Base-by-base conservation (phyloP, 2,329 filamentous ascomycete genomes). In the Corynespora cassiicola region DNA sequence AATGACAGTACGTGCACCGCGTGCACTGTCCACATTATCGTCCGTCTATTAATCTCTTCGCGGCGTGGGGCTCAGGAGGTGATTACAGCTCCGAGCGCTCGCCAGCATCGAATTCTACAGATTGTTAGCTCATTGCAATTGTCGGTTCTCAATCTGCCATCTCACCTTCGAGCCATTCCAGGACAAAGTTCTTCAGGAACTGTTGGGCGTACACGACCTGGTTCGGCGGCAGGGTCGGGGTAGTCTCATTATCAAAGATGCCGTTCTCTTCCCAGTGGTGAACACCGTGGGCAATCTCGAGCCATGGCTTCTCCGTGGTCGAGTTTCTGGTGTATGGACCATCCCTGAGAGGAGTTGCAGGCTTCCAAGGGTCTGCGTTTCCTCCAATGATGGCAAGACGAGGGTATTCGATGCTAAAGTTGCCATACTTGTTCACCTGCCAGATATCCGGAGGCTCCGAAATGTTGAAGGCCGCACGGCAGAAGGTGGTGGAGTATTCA, bases 201-300 rank as follows among this genome's bases (percentile, higher is more conserved):
- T 68, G 62, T 58, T 90, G 86, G 1, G 79, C 75, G 10, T 82
- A 73, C 3, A 70, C 73, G 5, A 90, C 76, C 3, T 81, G 69
- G 1, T 67, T 57, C 0, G 85, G 85, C 1, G 85, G 85, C 20
- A 88, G 57, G 1, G 69, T 67, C 2, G 74, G 50, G 5, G 74
- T 79, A 0, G 84, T 85, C 61, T 87, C 75, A 40, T 85, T 84
- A 1, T 73, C 65, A 32, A 84, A 81, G n/a, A 87, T 54, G 1
- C 84, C 83, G 48, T 86, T 85, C 69, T 86, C 84, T 51, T 88
- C 86, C 85, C 87, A 94, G 61, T 92, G 88, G 65, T 95, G 89
- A 14, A 91, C 87, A 0, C 81, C 87, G n/a, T 79, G 78, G 3
- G 76, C 71, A 29, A 95, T 89, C 29, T 92, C 61, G n/a, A 88